Percentiles rank a stretch among this genome's conserved stretches.
Conservation (phyloP, 148 eudicot species). For the Rhododendron ferrugineum region DNA sequence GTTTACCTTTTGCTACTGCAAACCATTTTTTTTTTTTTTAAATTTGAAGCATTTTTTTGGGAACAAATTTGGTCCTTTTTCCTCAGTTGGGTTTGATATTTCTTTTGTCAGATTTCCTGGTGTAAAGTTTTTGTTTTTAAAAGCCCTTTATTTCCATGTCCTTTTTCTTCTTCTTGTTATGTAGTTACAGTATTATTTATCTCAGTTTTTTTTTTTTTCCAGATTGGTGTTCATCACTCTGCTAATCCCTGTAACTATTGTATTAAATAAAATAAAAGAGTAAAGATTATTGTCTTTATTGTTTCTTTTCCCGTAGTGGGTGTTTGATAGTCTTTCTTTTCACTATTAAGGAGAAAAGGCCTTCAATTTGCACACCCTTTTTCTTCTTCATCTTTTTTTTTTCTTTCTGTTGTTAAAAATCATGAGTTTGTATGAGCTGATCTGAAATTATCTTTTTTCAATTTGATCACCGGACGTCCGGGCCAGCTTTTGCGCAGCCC, state of each 20-base stretch:
- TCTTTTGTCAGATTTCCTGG: not conserved
- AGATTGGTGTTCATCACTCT: not conserved
- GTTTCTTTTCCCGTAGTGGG: not conserved
- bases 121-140: not conserved
- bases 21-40: too few species aligned
- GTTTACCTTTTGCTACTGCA: not conserved
- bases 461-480: too few species aligned
- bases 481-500: too few species aligned
- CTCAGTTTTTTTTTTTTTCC: not conserved
- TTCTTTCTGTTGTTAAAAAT: not conserved
- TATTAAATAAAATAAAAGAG: not conserved
- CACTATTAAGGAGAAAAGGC: not conserved
- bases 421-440: not conserved
- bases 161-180: not conserved
- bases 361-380: not conserved
- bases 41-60: not conserved
- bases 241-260: not conserved
- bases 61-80: not conserved
- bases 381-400: not conserved
- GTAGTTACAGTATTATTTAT: not conserved
- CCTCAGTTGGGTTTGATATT: not conserved
- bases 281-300: not conserved
- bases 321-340: not conserved
- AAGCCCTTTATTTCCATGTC: not conserved
- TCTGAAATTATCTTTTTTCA: not conserved